Evolutionary conservation across 768 basidiomycete species (phyloP), one percentile per base, ranked within the genome.

Genomic region (Tulasnella sp.): DNA sequence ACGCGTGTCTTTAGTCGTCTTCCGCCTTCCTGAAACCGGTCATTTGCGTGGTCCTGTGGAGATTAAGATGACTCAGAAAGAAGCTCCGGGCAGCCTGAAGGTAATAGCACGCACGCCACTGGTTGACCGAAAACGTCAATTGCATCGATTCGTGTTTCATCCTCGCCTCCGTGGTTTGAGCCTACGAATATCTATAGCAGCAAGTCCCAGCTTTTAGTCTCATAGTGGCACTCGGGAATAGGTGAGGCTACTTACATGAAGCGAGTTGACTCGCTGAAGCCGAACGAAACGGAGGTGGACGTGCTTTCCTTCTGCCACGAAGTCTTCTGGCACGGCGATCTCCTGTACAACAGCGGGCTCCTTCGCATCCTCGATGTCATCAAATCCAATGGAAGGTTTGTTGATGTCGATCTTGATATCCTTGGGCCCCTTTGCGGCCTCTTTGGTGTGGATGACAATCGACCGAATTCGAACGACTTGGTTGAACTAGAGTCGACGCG

Each of bases 91-190:
- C 42, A 71, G 82, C 78, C 27, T 16, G 3, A 27, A 36, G 27
- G 16, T 81, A 82, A 78, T 6, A 9, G 12, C 24, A 87, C 90
- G 77, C 82, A 93, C 92, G 89, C 89, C 24, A 89, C 86, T 8
- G 90, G 86, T 21, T 88, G 82, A 16, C 93, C 93, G 31, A 91
- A 86, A 18, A 93, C 83, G 82, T 94, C 93, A 71, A 94, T 85
- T 38, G 85, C 88, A 82, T 94, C 91, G 80, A 94, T 90, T 27
- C 91, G 87, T 5, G 93, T 92, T 82, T 89, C 87, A 7, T 93
- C 92, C 48, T 87, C 88, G 46, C 82, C 89, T 0, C 89, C 91
- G 79, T 93, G 91, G 81, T 93, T 93, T 8, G 90, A 89, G 46
- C 85, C 87, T 56, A 94, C 89, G 82, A 94, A 94, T 56, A 94